phyloP scores from a whole-genome alignment of 78 protist genomes.

The Dictyostelium intermedium region DNA sequence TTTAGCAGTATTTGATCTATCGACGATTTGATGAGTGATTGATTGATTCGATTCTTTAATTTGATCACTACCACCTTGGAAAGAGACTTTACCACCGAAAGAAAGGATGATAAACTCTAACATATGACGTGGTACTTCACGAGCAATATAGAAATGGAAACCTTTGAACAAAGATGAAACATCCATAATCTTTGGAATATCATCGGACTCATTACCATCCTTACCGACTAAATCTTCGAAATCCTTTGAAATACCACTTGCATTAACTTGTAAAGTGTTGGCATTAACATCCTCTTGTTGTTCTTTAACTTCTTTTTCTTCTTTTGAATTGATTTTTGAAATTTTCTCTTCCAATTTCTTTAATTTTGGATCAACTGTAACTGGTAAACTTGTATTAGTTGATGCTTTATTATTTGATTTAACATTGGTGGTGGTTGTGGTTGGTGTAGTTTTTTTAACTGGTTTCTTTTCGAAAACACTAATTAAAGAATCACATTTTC shows the following conservation, averaged over 20 bases:
- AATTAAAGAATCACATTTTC: neutral
- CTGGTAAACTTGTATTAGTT: neutral
- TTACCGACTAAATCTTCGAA: constrained; percentile 27
- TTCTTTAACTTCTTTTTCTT: constrained; percentile 44
- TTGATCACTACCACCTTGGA: constrained; percentile 54
- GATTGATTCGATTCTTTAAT: constrained; percentile 15
- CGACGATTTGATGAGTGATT: constrained; percentile 87
- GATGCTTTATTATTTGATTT: neutral
- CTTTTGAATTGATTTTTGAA: neutral
- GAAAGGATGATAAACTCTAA: constrained; percentile 84
- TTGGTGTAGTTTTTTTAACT: neutral
- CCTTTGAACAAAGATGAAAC: constrained; percentile 30
- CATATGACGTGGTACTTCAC: constrained; percentile 85
- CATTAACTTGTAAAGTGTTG: constrained; percentile 12
- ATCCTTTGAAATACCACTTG: constrained; percentile 32
- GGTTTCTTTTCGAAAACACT: neutral
- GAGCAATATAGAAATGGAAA: constrained; percentile 48
- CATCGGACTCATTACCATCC: constrained; percentile 16
- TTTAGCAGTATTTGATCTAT: constrained; percentile 12
- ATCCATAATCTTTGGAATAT: constrained; percentile 31
- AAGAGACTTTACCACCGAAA: constrained; percentile 87
- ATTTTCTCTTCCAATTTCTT: constrained; percentile 23
- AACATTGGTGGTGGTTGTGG: neutral
- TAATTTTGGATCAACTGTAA: neutral
- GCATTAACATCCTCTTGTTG: constrained; percentile 22